phyloP scores from a whole-genome alignment of 345 rosid genomes.

The Brassica incana region DNA sequence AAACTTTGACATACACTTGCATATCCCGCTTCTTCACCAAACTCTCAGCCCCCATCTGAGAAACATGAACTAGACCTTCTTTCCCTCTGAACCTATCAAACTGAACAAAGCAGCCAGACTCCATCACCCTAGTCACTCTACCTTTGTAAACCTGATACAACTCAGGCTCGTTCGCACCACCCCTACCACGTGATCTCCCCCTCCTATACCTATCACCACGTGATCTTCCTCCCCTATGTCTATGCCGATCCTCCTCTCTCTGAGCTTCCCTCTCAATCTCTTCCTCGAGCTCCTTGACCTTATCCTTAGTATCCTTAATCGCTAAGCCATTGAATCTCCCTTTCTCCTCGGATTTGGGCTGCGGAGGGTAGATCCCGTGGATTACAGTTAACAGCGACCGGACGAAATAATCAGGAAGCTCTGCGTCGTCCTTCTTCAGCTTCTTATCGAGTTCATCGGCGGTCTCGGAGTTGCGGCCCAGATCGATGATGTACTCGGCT shows the following conservation, averaged over 20 bases:
- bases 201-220: slow-evolving; percentile 14
- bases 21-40: slow-evolving; percentile 76
- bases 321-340: slow-evolving; percentile 55
- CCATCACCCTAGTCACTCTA: slow-evolving; percentile 81
- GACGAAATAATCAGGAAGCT: slow-evolving; percentile 89
- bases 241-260: slow-evolving; percentile 40
- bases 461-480: slow-evolving; percentile 49
- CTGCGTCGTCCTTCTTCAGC: slow-evolving; percentile 74
- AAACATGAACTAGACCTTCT: slow-evolving; percentile 89
- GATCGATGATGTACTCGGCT: slow-evolving; percentile 79
- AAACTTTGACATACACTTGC: slow-evolving; percentile 79
- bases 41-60: slow-evolving; percentile 73
- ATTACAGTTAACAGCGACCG: slow-evolving; percentile 71
- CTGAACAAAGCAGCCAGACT: slow-evolving; percentile 76
- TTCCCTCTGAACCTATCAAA: slow-evolving; percentile 75
- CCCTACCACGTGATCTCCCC: slow-evolving; percentile 6
- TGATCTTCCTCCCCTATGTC: slow-evolving; percentile 3
- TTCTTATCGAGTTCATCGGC: slow-evolving; percentile 72
- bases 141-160: slow-evolving; percentile 77
- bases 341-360: slow-evolving; percentile 45
- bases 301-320: slow-evolving; percentile 57
- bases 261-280: slow-evolving; percentile 56
- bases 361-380: slow-evolving; percentile 79
- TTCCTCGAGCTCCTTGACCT: too few species aligned
- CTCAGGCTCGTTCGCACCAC: slow-evolving; percentile 54